Evolutionary conservation across 2,329 filamentous ascomycete species (phyloP), one percentile per base, ranked within the genome.

Genomic region (Talaromyces albobiverticillius): DNA sequence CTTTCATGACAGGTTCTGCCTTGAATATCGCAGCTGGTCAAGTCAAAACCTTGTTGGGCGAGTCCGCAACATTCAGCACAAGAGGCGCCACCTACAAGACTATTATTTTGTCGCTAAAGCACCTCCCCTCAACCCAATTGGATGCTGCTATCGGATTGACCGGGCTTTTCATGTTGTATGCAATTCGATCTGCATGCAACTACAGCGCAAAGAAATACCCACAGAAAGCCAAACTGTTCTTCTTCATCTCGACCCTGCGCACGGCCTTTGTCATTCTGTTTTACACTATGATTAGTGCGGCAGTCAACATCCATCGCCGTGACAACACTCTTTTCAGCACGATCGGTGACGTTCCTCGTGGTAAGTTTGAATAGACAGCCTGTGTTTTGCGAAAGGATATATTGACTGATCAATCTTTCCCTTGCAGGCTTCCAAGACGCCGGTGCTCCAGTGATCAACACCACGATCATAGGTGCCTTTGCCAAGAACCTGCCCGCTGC

Each of bases 1-100:
- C 94, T 2, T 97, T 96, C 77, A 96, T 97, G 89, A 97, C 94
- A 0, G 93, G 93, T 2, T 96, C 93, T 4, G 91, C 93, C 51
- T 82, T 99, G 70, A 95, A 83, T 64, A 97, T 99, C 66, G 85
- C 83, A 14, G 82, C 84, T 22, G 92, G 94, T 31, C 94, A 99
- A 71, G 79, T 96, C 4, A 87, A 89, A 1, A 81, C 82, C 2
- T 75, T 97, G 70, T 82, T 99, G 75, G 94, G 94, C 6, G 86
- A 96, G 65, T 79, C 79, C 2, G 71, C 63, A 10, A 43, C 60
- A 1, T 85, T 94, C 70, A 83, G 86, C 59, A 95, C 85, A 13
- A 81, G 90, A 61, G 91, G 82, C 14, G 73, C 90, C 0, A 90
- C 94, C 0, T 97, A 95, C 67, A 70, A 77, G 62, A 89, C 96